These are phyloP conservation scores for Pistacia atlantica DNA, from an alignment of 345 rosid genomes.

Conservation along the genomic window DNA sequence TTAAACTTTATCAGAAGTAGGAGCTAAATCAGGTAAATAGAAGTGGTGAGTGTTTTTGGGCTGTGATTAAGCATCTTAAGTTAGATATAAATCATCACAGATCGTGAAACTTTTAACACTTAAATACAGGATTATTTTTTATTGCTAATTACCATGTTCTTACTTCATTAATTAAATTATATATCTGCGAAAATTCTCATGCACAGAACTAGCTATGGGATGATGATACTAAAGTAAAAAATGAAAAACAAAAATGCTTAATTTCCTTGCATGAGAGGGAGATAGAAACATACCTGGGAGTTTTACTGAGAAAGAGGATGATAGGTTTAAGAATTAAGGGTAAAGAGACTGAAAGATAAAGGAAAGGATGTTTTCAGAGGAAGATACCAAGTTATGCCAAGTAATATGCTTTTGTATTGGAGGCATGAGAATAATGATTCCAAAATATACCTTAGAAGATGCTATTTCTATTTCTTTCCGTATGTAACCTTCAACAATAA, in stretches of 20 bases:
- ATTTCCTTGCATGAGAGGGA: neutral
- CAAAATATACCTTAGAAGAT: slow-evolving; percentile 23
- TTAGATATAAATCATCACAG: too few species aligned
- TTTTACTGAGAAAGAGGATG: neutral
- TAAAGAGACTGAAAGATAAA: neutral
- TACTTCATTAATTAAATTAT: too few species aligned
- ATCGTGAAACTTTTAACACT: too few species aligned
- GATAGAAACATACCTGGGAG: slow-evolving; percentile 18
- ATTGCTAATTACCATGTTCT: too few species aligned
- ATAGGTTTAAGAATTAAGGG: neutral
- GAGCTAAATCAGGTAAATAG: too few species aligned
- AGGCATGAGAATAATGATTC: neutral
- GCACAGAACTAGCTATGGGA: neutral
- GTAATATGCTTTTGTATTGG: slow-evolving; percentile 31
- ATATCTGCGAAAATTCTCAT: too few species aligned
- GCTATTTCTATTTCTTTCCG: neutral
- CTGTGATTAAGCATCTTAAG: too few species aligned
- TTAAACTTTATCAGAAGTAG: too few species aligned
- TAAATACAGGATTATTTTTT: too few species aligned
- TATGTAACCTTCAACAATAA: too few species aligned
- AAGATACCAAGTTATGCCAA: slow-evolving; percentile 7
- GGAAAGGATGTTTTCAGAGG: neutral
- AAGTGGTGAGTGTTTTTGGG: too few species aligned
- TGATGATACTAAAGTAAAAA: too few species aligned
- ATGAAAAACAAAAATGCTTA: neutral